Percentiles rank a stretch among this genome's conserved stretches.
Evolutionary conservation across 768 basidiomycete species (phyloP).

Genomic region (Lactarius hatsudake): DNA sequence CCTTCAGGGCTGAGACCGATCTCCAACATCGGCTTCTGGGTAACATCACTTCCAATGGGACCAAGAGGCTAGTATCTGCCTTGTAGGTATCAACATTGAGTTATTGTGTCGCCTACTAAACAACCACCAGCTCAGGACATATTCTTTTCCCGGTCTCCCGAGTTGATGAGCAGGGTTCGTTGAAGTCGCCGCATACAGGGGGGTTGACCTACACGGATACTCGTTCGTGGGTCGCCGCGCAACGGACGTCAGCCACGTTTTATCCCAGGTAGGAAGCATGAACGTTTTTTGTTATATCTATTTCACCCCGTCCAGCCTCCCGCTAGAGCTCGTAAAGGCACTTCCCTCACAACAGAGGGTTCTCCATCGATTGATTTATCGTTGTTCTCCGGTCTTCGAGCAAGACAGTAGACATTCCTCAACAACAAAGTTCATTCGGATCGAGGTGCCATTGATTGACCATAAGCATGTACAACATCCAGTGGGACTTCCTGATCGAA

Average conservation of each 20-base stretch:
- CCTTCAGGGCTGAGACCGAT: conserved; percentile 4
- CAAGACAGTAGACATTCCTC: background rate
- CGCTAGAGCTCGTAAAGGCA: conserved; percentile 18
- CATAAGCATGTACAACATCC: conserved; percentile 6
- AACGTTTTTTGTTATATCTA: background rate
- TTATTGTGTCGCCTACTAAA: conserved; percentile 18
- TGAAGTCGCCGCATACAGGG: conserved; percentile 24
- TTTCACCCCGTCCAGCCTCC: conserved; percentile 18
- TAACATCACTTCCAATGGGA: background rate
- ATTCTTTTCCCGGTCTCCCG: conserved; percentile 43
- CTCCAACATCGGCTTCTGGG: conserved; percentile 14
- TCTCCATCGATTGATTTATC: conserved; percentile 26
- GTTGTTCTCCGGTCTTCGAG: background rate
- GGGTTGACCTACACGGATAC: conserved; percentile 41
- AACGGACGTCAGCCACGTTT: conserved; percentile 39
- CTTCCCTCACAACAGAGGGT: conserved; percentile 21
- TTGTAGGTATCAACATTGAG: conserved; percentile 1
- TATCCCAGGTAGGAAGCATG: conserved; percentile 45
- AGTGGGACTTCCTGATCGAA: background rate
- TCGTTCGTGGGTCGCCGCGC: conserved; percentile 44
- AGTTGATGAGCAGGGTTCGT: background rate
- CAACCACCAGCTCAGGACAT: conserved; percentile 52
- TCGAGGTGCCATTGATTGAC: conserved; percentile 21
- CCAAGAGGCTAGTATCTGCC: conserved; percentile 17
- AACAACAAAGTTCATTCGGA: conserved; percentile 15